Evolutionary conservation across 106 monocot genomes (phyloP).

Genomic region (Chionographis japonica): DNA sequence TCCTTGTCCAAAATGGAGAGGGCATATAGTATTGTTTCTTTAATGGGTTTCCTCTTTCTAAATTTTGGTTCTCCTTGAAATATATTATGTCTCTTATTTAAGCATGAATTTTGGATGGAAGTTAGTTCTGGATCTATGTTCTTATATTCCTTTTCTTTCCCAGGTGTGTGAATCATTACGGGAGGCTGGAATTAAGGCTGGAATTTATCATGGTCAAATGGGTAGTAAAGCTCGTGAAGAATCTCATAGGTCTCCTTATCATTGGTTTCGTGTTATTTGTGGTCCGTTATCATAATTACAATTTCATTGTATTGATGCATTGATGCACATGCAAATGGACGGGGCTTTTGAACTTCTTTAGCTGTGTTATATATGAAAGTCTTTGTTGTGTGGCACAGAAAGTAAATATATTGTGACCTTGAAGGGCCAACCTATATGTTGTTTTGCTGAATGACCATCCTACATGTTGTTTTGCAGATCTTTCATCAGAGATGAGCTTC

Average conservation of each 20-base stretch:
- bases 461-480: conserved; percentile 41
- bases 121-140: background rate
- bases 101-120: too few species aligned
- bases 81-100: too few species aligned
- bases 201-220: conserved; percentile 95
- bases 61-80: too few species aligned
- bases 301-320: too few species aligned
- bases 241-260: conserved; percentile 64
- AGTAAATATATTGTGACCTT: background rate
- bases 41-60: too few species aligned
- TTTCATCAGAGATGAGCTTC: conserved; percentile 85
- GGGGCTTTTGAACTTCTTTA: too few species aligned
- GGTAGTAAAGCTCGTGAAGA: conserved; percentile 74
- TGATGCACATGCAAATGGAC: too few species aligned
- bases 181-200: conserved; percentile 63
- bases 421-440: conserved; percentile 2
- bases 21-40: too few species aligned
- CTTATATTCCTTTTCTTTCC: conserved; percentile 5
- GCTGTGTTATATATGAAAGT: background rate
- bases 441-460: background rate
- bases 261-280: background rate
- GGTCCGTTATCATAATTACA: too few species aligned
- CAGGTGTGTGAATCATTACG: conserved; percentile 62
- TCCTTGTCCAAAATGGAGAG: too few species aligned
- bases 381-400: background rate